phyloP scores from a whole-genome alignment of 495 filamentous ascomycete species.

The Parathielavia hyrcaniae region DNA sequence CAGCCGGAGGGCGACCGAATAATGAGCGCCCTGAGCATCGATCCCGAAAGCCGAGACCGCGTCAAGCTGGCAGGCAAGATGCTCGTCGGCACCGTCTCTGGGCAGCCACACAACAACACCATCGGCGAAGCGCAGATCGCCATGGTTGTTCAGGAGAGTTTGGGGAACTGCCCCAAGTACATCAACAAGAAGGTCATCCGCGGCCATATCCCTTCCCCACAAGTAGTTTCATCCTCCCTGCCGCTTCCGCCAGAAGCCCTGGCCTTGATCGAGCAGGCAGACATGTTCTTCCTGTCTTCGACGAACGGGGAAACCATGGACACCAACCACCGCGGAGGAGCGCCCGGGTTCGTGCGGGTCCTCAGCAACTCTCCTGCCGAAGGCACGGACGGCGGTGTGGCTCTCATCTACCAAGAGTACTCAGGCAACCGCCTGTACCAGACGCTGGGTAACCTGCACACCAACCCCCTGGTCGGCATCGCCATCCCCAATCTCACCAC shows the following conservation, averaged over 20 bases:
- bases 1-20: conserved; percentile 36
- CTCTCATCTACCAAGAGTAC: conserved; percentile 70
- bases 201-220: conserved; percentile 47
- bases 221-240: conserved; percentile 42
- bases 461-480: conserved; percentile 57
- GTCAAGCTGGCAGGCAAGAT: conserved; percentile 55
- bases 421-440: conserved; percentile 79
- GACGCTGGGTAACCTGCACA: conserved; percentile 64
- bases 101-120: conserved; percentile 24
- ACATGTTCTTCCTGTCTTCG: conserved; percentile 71
- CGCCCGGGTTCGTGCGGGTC: conserved; percentile 65
- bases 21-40: conserved; percentile 58
- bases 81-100: conserved; percentile 16
- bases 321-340: conserved; percentile 74
- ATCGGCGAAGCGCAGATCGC: conserved; percentile 57
- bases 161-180: conserved; percentile 83
- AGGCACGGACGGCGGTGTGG: conserved; percentile 30
- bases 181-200: conserved; percentile 63
- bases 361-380: conserved; percentile 41
- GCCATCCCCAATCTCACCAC: conserved; percentile 66
- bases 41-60: conserved; percentile 58
- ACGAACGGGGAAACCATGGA: conserved; percentile 67
- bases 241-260: conserved; percentile 47
- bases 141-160: conserved; percentile 58
- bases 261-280: conserved; percentile 55